Base-by-base conservation (phyloP, 257 asterid species). In the Agastache rugosa region DNA sequence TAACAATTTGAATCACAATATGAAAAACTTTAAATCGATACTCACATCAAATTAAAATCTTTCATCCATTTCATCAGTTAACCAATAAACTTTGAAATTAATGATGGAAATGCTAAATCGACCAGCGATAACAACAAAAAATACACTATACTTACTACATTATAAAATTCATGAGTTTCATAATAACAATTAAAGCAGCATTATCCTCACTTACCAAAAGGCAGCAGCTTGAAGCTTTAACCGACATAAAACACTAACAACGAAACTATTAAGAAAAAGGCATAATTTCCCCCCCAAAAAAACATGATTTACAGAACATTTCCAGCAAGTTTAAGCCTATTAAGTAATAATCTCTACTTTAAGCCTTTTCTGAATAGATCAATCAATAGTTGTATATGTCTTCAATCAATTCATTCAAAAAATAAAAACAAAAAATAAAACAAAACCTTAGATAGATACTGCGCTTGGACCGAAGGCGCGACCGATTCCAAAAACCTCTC, bases 401-500 rank as follows among this genome's bases (percentile, higher is more conserved):
- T 60, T 75, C 75, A 74, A 69, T 45, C 14, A 62, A 63, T 72
- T 70, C 69, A 56, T 53, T 20, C 2, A 20, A 11, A 15, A 19
- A 20, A 14, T 42, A 27, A 0, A 0, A 41, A 20, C 17, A 35
- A 41, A 37, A 44, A 15, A 54, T 2, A 19, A 2, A 34, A 35
- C 23, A 25, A 63, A 42, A 89, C 97, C 97, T 92, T 85, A 4
- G 96, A 85, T 61, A 80, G 86, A 71, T 82, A 79, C 75, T 88
- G 97, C 60, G 88, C 88, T 2, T 81, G 82, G 11, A 87, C 91
- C 4, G 87, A 84, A 69, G 97, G 97, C 23, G 89, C 80, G 64
- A 92, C 81, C 1, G 95, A 85, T 66, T 81, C 81, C 85, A 92
- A 58, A 76, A 91, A 89, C 76, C 87, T 81, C 75, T 87, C 87